Evolutionary conservation across 2,329 filamentous ascomycete species (phyloP).

Genomic region (Colletotrichum sp.): DNA sequence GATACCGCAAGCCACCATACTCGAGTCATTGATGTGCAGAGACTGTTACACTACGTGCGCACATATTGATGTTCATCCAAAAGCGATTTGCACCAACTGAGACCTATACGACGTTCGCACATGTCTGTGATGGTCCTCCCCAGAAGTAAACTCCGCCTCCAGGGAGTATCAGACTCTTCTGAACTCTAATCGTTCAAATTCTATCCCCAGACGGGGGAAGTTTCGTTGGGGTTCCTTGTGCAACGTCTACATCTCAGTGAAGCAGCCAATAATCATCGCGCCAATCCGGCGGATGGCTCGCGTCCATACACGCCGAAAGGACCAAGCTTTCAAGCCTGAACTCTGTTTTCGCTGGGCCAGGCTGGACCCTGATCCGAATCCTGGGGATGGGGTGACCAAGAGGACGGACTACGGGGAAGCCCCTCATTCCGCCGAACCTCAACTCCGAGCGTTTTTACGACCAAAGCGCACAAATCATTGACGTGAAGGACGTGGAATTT

Average conservation of each 20-base stretch:
- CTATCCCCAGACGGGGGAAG: not conserved
- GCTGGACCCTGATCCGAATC: not conserved
- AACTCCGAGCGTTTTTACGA: not conserved
- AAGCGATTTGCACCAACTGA: not conserved
- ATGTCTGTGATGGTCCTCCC: not conserved
- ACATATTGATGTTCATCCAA: not conserved
- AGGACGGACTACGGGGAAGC: not conserved
- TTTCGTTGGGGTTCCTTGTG: not conserved
- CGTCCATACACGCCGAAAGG: not conserved
- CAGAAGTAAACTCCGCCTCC: not conserved
- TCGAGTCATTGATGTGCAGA: not conserved
- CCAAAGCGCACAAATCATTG: not conserved
- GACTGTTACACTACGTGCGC: not conserved
- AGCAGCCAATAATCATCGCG: not conserved
- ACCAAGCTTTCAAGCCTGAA: not conserved
- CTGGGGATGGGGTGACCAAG: not conserved
- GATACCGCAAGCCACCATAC: not conserved
- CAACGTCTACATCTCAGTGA: not conserved
- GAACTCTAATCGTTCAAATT: not conserved
- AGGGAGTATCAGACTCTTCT: not conserved
- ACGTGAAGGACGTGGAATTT: not conserved
- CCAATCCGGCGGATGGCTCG: not conserved
- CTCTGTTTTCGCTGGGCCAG: not conserved
- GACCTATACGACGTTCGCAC: not conserved
- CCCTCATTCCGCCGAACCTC: not conserved